phyloP scores from a whole-genome alignment of 257 asterid species.

The Forsythia suspensa region DNA sequence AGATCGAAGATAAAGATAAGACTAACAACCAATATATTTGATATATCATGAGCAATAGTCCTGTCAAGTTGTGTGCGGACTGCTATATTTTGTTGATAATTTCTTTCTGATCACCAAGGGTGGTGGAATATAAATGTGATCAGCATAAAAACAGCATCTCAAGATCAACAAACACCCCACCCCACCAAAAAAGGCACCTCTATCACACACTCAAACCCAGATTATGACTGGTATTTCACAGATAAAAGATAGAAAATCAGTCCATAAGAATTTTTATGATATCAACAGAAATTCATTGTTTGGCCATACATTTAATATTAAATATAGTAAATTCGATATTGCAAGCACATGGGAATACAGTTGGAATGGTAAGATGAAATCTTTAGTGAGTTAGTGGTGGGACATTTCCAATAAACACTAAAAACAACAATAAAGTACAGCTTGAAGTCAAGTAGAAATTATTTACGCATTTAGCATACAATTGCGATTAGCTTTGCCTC shows the following conservation, averaged over 20 bases:
- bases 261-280: neutral
- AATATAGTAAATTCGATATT: neutral
- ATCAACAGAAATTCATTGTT: neutral
- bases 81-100: neutral
- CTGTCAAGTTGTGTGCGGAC: neutral
- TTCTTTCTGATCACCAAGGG: neutral
- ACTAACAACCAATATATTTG: neutral
- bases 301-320: neutral
- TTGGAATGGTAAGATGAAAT: neutral
- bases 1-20: constrained; percentile 6
- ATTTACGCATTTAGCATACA: neutral
- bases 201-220: neutral
- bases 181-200: neutral
- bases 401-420: neutral
- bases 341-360: neutral
- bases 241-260: neutral
- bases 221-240: neutral
- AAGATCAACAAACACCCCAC: neutral
- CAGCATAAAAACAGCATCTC: neutral
- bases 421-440: neutral
- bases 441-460: neutral
- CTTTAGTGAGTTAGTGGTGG: neutral
- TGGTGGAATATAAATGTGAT: neutral
- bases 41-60: neutral
- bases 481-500: neutral